Conservation (phyloP, 2,329 filamentous ascomycete species). For the Hymenoscyphus albidus region DNA sequence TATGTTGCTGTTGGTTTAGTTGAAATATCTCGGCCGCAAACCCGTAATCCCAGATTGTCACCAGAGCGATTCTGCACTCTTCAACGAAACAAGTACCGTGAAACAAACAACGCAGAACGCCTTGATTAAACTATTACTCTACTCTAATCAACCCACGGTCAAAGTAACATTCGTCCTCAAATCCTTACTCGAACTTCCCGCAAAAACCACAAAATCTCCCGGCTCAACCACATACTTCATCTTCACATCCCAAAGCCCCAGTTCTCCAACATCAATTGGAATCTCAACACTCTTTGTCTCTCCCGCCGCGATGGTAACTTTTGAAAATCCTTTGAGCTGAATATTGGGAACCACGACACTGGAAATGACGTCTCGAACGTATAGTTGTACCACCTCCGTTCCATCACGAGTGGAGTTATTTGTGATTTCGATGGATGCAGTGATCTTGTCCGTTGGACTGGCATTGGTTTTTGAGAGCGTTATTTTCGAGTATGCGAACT, state of each 20-base stretch:
- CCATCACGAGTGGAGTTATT: slow-evolving; percentile 55
- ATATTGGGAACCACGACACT: slow-evolving; percentile 63
- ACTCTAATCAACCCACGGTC: slow-evolving; percentile 24
- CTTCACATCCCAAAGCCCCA: slow-evolving; percentile 67
- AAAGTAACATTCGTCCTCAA: slow-evolving; percentile 54
- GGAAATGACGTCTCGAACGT: slow-evolving; percentile 47
- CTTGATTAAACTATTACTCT: no score
- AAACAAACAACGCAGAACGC: no score
- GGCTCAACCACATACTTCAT: slow-evolving; percentile 74
- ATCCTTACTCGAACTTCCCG: slow-evolving; percentile 58
- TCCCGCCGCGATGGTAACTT: slow-evolving; percentile 55
- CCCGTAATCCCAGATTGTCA: no score
- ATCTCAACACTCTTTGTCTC: slow-evolving; percentile 53
- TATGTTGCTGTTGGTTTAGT: no score
- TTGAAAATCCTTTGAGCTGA: slow-evolving; percentile 68
- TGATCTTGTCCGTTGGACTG: slow-evolving; percentile 45
- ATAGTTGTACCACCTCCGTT: slow-evolving; percentile 54
- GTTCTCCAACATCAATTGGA: slow-evolving; percentile 57
- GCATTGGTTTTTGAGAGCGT: slow-evolving; percentile 39
- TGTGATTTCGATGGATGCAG: slow-evolving; percentile 50
- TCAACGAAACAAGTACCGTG: no score
- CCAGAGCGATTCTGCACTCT: no score
- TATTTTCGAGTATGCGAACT: slow-evolving; percentile 51
- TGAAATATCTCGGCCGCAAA: no score
- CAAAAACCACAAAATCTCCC: slow-evolving; percentile 60